A percentile compares a stretch with the other conserved stretches of the same genome.
Conservation (phyloP, 192 early-diverging fungal species). For the Umbelopsis ramanniana region DNA sequence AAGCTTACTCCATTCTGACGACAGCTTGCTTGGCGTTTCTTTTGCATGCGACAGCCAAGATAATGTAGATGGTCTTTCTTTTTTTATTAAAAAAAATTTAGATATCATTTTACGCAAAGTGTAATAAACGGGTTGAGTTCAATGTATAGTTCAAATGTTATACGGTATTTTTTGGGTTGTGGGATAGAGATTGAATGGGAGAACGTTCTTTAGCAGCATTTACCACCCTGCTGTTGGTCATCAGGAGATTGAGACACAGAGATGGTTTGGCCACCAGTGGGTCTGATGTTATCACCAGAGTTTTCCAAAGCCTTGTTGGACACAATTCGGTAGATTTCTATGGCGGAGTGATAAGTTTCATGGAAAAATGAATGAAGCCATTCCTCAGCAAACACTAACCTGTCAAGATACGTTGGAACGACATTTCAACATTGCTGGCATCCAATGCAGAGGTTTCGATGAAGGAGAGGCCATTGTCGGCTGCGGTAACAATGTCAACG, state of each 20-base stretch:
- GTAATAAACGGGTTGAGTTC: too few species aligned
- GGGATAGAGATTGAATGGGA: too few species aligned
- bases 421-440: constrained; percentile 94
- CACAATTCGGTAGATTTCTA: constrained; percentile 95
- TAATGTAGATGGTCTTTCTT: too few species aligned
- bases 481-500: constrained; percentile 30
- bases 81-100: neutral
- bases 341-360: neutral
- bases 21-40: too few species aligned
- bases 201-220: constrained; percentile 67
- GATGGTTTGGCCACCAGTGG: constrained; percentile 75
- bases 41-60: too few species aligned
- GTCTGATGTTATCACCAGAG: constrained; percentile 70
- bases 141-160: too few species aligned
- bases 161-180: constrained; percentile 3
- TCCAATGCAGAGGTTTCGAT: constrained; percentile 99
- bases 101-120: constrained; percentile 6
- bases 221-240: constrained; percentile 63
- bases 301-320: constrained; percentile 96
- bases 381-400: constrained; percentile 49
- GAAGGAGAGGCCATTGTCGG: constrained; percentile 93
- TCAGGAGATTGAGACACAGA: constrained; percentile 66
- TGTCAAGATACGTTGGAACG: constrained; percentile 95
- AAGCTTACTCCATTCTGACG: too few species aligned
- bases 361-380: neutral